Percentiles rank a stretch among this genome's conserved stretches.
Evolutionary conservation across 2,329 filamentous ascomycete genomes (phyloP).

Genomic region (Botryotinia globosa): DNA sequence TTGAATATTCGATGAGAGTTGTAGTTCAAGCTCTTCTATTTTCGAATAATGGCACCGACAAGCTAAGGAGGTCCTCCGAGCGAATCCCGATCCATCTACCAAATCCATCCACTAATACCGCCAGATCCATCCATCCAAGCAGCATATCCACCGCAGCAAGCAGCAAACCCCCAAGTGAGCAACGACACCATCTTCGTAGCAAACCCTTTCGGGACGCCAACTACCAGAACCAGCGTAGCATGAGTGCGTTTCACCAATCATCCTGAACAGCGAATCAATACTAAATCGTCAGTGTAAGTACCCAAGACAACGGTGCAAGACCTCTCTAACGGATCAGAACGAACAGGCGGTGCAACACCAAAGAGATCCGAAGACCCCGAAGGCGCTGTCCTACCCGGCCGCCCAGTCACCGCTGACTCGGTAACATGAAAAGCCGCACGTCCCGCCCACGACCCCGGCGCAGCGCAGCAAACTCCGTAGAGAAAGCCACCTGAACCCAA

Average conservation of each 20-base stretch:
- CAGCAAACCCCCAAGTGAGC: conserved; percentile 7
- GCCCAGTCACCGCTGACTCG: conserved; percentile 7
- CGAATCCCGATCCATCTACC: not conserved
- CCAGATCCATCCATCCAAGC: not conserved
- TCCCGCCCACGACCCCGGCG: conserved; percentile 12
- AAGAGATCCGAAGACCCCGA: not conserved
- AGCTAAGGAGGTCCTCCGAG: not conserved
- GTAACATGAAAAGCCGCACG: not conserved
- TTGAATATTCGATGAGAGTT: not conserved
- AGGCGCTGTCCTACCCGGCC: not conserved
- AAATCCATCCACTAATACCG: not conserved
- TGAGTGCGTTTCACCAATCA: conserved; percentile 2
- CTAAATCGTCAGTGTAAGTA: not conserved
- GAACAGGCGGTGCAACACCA: not conserved
- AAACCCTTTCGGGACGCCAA: not conserved
- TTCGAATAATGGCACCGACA: not conserved
- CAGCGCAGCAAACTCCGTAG: not conserved
- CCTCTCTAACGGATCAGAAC: conserved; percentile 13
- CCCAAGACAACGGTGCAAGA: not conserved
- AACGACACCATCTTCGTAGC: not conserved
- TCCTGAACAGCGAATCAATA: not conserved
- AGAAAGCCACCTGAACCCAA: conserved; percentile 10
- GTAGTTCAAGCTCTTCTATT: not conserved
- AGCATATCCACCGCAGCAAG: not conserved
- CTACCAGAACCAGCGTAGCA: conserved; percentile 11